Evolutionary conservation across 495 filamentous ascomycete genomes (phyloP).

Genomic region (Neurospora hispaniola): DNA sequence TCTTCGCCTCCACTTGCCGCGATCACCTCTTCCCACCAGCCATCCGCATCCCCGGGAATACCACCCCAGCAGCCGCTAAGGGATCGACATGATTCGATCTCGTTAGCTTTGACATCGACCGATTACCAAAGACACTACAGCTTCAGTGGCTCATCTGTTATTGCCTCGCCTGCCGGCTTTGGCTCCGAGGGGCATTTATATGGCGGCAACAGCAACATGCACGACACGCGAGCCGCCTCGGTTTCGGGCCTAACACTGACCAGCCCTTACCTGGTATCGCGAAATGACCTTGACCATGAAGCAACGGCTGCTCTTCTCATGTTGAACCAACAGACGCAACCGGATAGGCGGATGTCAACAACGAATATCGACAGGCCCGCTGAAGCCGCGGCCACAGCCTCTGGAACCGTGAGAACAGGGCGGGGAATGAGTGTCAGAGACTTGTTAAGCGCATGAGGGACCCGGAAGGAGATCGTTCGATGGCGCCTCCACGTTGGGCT

Average conservation of each 20-base stretch:
- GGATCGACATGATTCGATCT: conserved; percentile 34
- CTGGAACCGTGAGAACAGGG: conserved; percentile 1
- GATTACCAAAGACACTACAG: conserved; percentile 32
- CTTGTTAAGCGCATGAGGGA: conserved; percentile 52
- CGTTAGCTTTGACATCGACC: conserved; percentile 27
- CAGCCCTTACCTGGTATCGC: conserved; percentile 38
- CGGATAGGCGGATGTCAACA: conserved; percentile 40
- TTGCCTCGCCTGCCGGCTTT: conserved; percentile 34
- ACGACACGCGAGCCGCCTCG: conserved; percentile 8
- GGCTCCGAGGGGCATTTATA: conserved; percentile 28
- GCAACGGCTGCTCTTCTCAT: conserved; percentile 72
- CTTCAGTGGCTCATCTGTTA: conserved; percentile 31
- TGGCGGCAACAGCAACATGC: conserved; percentile 12
- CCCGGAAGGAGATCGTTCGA: neutral
- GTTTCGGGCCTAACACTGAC: conserved; percentile 34
- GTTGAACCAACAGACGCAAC: conserved; percentile 43
- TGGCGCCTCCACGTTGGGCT: neutral
- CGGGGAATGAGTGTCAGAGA: conserved; percentile 73
- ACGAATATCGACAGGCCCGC: neutral
- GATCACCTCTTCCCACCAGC: conserved; percentile 19
- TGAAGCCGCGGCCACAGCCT: conserved; percentile 7
- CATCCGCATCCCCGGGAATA: conserved; percentile 40
- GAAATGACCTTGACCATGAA: conserved; percentile 56
- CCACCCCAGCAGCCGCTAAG: conserved; percentile 26
- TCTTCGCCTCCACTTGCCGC: conserved; percentile 18